Percentiles rank a stretch among this genome's conserved stretches.
Evolutionary conservation across 345 rosid species (phyloP).

Genomic region (Punica granatum): DNA sequence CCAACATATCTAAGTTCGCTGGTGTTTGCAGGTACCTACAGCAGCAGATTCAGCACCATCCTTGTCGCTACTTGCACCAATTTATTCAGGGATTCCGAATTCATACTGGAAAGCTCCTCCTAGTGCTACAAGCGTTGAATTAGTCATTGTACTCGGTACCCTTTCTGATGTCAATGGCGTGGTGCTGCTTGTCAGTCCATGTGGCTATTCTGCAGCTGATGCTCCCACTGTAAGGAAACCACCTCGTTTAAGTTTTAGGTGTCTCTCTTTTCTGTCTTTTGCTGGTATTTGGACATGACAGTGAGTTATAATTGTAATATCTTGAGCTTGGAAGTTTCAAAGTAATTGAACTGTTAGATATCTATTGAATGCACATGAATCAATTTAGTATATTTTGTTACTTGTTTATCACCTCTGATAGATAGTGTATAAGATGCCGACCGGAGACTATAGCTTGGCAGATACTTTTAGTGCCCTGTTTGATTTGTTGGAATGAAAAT

Average conservation of each 20-base stretch:
- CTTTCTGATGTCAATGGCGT: constrained; percentile 81
- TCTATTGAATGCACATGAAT: background rate
- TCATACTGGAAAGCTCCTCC: constrained; percentile 93
- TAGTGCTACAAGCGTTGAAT: constrained; percentile 44
- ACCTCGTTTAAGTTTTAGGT: background rate
- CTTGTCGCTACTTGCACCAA: constrained; percentile 70
- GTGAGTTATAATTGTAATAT: background rate
- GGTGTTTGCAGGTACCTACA: constrained; percentile 66
- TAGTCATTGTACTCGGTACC: constrained; percentile 56
- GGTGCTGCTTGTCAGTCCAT: constrained; percentile 75
- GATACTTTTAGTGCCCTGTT: background rate
- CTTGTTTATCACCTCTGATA: too few species aligned
- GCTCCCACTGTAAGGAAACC: constrained; percentile 58
- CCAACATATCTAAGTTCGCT: background rate
- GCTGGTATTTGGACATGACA: background rate
- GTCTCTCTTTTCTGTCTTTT: background rate
- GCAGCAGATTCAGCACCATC: constrained; percentile 76
- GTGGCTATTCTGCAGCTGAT: constrained; percentile 85
- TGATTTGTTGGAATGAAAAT: background rate
- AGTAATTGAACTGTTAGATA: background rate
- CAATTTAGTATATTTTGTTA: background rate
- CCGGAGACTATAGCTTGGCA: background rate
- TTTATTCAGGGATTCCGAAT: constrained; percentile 37
- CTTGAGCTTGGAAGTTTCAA: background rate
- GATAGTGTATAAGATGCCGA: background rate